Base-by-base conservation (phyloP, 495 filamentous ascomycete species). In the Tuber indicum region DNA sequence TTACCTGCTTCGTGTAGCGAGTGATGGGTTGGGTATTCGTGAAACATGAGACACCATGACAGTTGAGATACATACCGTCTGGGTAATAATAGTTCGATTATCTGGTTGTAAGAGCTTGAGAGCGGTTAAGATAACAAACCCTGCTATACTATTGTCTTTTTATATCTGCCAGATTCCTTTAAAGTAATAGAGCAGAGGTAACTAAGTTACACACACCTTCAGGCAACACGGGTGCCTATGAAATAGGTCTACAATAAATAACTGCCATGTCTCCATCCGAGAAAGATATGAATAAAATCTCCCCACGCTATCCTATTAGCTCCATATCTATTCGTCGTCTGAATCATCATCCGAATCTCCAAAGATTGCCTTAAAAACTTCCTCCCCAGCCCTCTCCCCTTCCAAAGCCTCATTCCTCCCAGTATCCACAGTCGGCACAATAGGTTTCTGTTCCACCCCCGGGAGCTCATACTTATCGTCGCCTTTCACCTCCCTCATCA, bases 301-400 rank as follows among this genome's bases (percentile, higher is more conserved):
- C 8, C 21, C 12, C 16, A 19, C 41, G 43, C 47, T 7, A 71
- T 14, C 23, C 23, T 0, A 26, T 52, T n/a, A 58, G n/a, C n/a
- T 49, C 47, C 43, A 23, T 36, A 44, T 69, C 26, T 74, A 77
- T 75, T 85, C 81, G 83, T 75, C 84, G n/a, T 89, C 87, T 21
- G 93, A 91, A 77, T 94, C 91, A 81, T 93, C 92, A 75, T 91
- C 92, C 83, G 91, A 90, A 84, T 92, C 93, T 14, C 95, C 96
- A 87, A 99, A 99, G 23, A 99, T 94, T 36, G 93, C 93, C 83
- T 91, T 92, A 82, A 99, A 96, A 5, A 98, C 91, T n/a, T 91
- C 93, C 71, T 97, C 95, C 3, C 91, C 91, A 7, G 94, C 93
- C 75, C 90, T 90, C 79, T 91, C 88, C 0, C 88, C 92, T 80